Evolutionary conservation across 192 early-diverging fungal genomes (phyloP), one percentile per base, ranked within the genome.

Genomic region (Coemansia sp.): DNA sequence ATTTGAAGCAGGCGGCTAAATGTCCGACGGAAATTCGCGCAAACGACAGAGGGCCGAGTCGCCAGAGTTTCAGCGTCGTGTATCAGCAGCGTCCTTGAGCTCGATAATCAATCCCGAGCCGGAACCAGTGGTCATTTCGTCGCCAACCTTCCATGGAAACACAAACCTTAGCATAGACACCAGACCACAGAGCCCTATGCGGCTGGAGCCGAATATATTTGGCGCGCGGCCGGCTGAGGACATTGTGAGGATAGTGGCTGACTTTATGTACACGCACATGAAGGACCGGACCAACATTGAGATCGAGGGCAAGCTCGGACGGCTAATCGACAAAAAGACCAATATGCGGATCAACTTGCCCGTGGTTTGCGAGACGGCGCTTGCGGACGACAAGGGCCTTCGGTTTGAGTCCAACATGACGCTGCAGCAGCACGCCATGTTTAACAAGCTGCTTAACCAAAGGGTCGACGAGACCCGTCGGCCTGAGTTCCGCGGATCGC

Each of bases 231-330:
- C 86, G 16, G 57, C 77, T 23, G 85, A 89, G 47, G 89, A 90
- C 51, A 82, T 90, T 42, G 79, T 84, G 3, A 78, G 71, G 50
- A 67, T 79, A 14, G 83, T 92, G 19, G 79, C 76, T 1, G 84
- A 92, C 27, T 90, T 92, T 70, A 59, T 90, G 51, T 82, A 67
- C 45, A 72, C 83, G 36, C 72, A 88, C 46, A 72, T 84, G 56
- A 65, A 82, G 47, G 75, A 75, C 51, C 65, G 72, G 11, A 51
- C 69, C 2, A 75, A 64, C 62, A 67, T 66, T 39, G 65, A 81
- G 59, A 93, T 97, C 63, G 95, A 97, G 70, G 93, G 90, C n/a
- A 97, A 97, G 72, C 80, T 97, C 10, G 95, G 95, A 7, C 58
- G 85, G 42, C 70, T 97, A 20, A 67, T 92, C 6, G 89, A 93